Base-by-base conservation (phyloP, 352 stramenopile species). In the Pythium rhizo-oryzae region DNA sequence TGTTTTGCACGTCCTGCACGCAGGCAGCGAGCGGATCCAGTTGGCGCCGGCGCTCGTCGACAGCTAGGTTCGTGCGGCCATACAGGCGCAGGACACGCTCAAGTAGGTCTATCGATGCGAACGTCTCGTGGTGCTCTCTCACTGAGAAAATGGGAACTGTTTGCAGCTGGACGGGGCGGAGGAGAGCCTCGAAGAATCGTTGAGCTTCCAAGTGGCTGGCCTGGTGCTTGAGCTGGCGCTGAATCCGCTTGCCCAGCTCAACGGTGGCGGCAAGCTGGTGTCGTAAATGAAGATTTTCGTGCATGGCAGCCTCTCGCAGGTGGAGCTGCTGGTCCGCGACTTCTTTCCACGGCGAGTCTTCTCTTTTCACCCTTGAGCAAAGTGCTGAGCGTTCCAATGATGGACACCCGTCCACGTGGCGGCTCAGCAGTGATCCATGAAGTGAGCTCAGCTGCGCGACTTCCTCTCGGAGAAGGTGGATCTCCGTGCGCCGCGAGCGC, bases 381-480 rank as follows among this genome's bases (percentile, higher is more conserved):
- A n/a, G n/a, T n/a, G n/a, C n/a, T n/a, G n/a, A n/a, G n/a, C n/a
- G n/a, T n/a, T n/a, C n/a, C n/a, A n/a, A n/a, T n/a, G n/a, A n/a
- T n/a, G n/a, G n/a, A n/a, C n/a, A n/a, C n/a, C n/a, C n/a, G n/a
- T 24, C 49, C 21, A 37, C 21, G 24, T 18, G 28, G 47, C 30
- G 50, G 50, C 12, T 56, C 23, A 47, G 41, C 15, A 62, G 7
- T 24, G 39, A 49, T n/a, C 25, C 43, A 16, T n/a, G 41, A 7
- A 47, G 41, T 4, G 41, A 19, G 13, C 41, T 47, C 2, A 62
- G 56, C n/a, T 62, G 56, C 24, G 44, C 41, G 8, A 35, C 43
- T 33, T 62, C n/a, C n/a, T 62, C 56, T 7, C 41, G 56, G 1
- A 62, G 12, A n/a, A 49, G 18, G 4, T 28, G 56, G 24, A 62